Base-by-base conservation (phyloP, 495 filamentous ascomycete genomes). In the Penicillium samsonianum region DNA sequence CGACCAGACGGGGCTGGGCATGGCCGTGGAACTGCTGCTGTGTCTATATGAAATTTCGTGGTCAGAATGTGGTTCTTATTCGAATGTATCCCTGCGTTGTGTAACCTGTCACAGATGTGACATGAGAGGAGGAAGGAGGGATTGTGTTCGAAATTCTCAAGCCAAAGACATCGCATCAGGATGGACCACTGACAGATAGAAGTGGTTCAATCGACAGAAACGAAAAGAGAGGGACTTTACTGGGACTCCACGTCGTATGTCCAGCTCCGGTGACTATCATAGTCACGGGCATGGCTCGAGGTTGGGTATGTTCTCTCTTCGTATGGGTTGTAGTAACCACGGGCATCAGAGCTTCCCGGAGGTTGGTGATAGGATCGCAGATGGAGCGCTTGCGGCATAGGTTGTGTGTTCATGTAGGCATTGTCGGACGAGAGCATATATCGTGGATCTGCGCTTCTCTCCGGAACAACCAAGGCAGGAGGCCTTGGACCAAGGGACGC, bases 181-280 rank as follows among this genome's bases (percentile, higher is more conserved):
- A 62, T 30, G 64, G 61, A 23, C 41, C 45, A 60, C 62, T 67
- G 56, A 65, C 62, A 66, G 46, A 46, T 57, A 49, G 41, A 57
- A 37, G 46, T 53, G 53, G 23, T 53, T 59, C 31, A 42, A 57
- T 61, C 56, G 56, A 61, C 33, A 62, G 33, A 35, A 59, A 61
- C 23, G 37, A 62, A 38, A 53, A 58, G 55, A 65, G 47, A 65
- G 67, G 69, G 60, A 61, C 61, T 61, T 73, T 75, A 77, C 74
- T 73, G 71, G 54, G 71, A 75, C 43, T 77, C 74, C 63, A 72
- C 46, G 58, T 75, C 74, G 61, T 65, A 67, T 44, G 62, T 55
- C 53, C 68, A 69, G 50, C 62, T 57, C 22, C 42, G 57, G 52
- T 72, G 65, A 57, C 62, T 55, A 51, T 62, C 62, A 45, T 64